Percentiles rank a stretch among this genome's conserved stretches.
Conservation (phyloP, 2,329 filamentous ascomycete genomes). For the Dactylella cylindrospora region DNA sequence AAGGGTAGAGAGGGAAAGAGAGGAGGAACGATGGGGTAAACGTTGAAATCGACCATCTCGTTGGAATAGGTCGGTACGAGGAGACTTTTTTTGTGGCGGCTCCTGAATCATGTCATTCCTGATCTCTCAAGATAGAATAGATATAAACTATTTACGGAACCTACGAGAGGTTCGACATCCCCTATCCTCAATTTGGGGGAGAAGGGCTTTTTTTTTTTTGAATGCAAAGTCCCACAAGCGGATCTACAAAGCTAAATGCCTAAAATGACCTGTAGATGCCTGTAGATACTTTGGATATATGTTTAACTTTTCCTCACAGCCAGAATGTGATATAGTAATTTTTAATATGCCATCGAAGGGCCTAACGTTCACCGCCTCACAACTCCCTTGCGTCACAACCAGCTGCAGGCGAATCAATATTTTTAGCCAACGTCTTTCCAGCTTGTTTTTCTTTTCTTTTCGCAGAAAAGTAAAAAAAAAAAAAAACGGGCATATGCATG, state of each 20-base stretch:
- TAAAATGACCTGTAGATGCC: slow-evolving; percentile 18
- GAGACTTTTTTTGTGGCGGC: slow-evolving; percentile 16
- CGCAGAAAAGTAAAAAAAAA: too few relatives aligned
- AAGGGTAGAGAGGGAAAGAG: slow-evolving; percentile 48
- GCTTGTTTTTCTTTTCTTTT: too few relatives aligned
- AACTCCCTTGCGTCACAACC: too few relatives aligned
- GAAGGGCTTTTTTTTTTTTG: slow-evolving; percentile 3
- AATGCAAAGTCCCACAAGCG: neutral
- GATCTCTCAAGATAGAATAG: slow-evolving; percentile 40
- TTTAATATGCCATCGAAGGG: neutral
- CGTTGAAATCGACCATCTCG: slow-evolving; percentile 20
- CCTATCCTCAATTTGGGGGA: neutral
- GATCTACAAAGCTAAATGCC: slow-evolving; percentile 5
- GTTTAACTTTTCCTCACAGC: slow-evolving; percentile 14
- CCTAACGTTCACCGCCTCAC: slow-evolving; percentile 2
- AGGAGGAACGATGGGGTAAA: slow-evolving; percentile 49
- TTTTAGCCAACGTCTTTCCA: too few relatives aligned
- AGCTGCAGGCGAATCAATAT: too few relatives aligned
- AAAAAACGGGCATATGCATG: too few relatives aligned
- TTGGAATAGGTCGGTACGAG: slow-evolving; percentile 7
- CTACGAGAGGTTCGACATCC: slow-evolving; percentile 8
- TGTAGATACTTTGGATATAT: too few relatives aligned
- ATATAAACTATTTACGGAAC: slow-evolving; percentile 43
- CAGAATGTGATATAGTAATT: neutral
- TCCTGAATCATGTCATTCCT: slow-evolving; percentile 19